Evolutionary conservation across 768 basidiomycete species (phyloP).

Genomic region (Lactarius deliciosus): DNA sequence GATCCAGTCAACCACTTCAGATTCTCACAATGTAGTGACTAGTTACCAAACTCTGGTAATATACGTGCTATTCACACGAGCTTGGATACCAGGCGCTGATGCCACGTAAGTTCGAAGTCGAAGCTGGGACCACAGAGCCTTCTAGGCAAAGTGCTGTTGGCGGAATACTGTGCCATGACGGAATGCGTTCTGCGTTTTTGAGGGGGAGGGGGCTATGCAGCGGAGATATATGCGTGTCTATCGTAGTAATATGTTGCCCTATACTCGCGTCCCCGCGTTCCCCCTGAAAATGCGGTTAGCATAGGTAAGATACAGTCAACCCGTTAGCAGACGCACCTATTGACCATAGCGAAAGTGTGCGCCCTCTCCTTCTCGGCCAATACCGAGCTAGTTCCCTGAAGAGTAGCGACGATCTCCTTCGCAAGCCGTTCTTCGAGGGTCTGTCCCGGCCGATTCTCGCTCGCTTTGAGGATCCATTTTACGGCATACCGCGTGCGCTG

Average conservation of each 20-base stretch:
- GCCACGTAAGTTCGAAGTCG: neutral
- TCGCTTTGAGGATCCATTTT: conserved; percentile 66
- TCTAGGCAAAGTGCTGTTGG: neutral
- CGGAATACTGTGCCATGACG: no score
- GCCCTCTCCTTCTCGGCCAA: conserved; percentile 59
- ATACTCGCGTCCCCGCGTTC: conserved; percentile 26
- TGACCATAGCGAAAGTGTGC: conserved; percentile 72
- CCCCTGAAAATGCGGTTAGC: conserved; percentile 9
- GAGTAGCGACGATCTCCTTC: conserved; percentile 68
- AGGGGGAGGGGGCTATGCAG: neutral
- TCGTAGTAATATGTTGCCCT: neutral
- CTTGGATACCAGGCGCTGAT: neutral
- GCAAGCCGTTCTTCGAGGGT: conserved; percentile 71
- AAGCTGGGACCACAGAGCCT: neutral
- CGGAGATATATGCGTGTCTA: neutral
- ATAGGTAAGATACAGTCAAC: neutral
- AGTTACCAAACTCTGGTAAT: neutral
- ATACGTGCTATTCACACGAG: neutral
- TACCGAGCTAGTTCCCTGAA: conserved; percentile 61
- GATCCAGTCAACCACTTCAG: neutral
- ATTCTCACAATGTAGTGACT: neutral
- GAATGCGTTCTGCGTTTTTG: neutral
- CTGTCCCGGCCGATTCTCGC: conserved; percentile 54
- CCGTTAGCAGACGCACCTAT: conserved; percentile 54
- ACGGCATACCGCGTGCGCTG: conserved; percentile 74